These are phyloP conservation scores for Diaporthe longicolla DNA, from an alignment of 2,329 filamentous ascomycete genomes.

Conservation along the genomic window DNA sequence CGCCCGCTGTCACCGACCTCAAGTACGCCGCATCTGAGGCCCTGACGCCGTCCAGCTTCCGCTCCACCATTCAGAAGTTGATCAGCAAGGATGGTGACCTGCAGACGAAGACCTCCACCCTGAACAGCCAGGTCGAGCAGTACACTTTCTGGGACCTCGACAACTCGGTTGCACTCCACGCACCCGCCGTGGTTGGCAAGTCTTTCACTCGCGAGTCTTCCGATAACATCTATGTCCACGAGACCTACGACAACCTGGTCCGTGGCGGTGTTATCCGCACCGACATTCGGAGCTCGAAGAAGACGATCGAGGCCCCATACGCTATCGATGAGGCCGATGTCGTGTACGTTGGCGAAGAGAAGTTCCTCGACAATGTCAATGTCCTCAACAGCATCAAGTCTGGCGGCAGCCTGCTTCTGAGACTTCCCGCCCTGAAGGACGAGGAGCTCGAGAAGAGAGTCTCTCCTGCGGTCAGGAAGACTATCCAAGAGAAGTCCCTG, in stretches of 20 bases:
- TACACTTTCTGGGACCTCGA: constrained; percentile 97
- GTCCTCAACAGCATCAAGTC: constrained; percentile 78
- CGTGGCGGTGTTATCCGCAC: constrained; percentile 86
- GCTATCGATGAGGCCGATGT: constrained; percentile 84
- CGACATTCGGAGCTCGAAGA: constrained; percentile 87
- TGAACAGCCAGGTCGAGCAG: constrained; percentile 76
- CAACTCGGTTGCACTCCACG: constrained; percentile 75
- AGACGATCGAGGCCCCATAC: constrained; percentile 88
- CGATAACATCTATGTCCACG: constrained; percentile 73
- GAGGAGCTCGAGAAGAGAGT: constrained; percentile 93
- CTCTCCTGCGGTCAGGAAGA: constrained; percentile 77
- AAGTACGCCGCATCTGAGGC: constrained; percentile 84
- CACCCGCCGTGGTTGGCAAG: constrained; percentile 72
- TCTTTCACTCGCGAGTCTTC: constrained; percentile 80
- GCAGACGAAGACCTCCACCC: constrained; percentile 56
- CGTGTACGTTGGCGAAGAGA: constrained; percentile 82
- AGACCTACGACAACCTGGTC: constrained; percentile 73
- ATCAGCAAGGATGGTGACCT: constrained; percentile 57
- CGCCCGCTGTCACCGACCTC: constrained; percentile 81
- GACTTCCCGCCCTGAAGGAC: constrained; percentile 83
- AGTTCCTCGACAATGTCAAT: constrained; percentile 83
- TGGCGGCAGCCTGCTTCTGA: constrained; percentile 81
- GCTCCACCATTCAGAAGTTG: constrained; percentile 64
- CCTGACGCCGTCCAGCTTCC: constrained; percentile 69
- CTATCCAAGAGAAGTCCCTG: constrained; percentile 77